Base-by-base conservation (phyloP, 306 rosid species). In the Fragaria nilgerrensis region DNA sequence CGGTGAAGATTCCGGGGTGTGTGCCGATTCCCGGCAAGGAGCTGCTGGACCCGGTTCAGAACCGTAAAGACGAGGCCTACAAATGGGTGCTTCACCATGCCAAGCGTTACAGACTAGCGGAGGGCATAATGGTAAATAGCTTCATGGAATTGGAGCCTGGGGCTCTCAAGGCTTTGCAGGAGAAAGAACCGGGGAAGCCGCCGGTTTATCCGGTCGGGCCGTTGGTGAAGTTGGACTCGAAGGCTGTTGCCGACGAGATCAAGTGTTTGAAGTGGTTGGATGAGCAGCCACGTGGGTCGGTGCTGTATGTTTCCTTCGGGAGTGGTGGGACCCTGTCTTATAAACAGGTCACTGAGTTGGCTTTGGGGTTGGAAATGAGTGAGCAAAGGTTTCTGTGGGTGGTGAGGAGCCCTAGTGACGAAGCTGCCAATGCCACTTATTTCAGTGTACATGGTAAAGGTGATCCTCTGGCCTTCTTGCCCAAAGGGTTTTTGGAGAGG, bases 181-280 rank as follows among this genome's bases (percentile, higher is more conserved):
- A 61, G 52, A 48, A 44, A 0, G 83, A 84, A 77, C 79, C 80
- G 1, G 88, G 88, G 1, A 77, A 63, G 19, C 91, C 92, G 0
- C 87, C 78, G 41, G 75, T 87, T 49, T 88, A 86, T 79, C 89
- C 94, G 34, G 84, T 92, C 3, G 97, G 97, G 22, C 89, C 89
- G 25, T 59, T 86, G 9, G 87, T 86, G 67, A 86, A 75, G 43
- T 14, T 78, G 69, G 87, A 80, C 10, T 34, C 79, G 2, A 13
- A 75, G 13, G 53, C 29, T 0, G 63, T 36, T 6, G 63, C 49
- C 0, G 82, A 81, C 11, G 74, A 52, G 23, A 37, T 39, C 61
- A 73, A 72, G 76, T 86, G 85, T 68, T 19, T 86, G 70, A 70
- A 68, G 34, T 86, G 89, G 89, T 36, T 86, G 47, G 88, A 86